Base-by-base conservation (phyloP, 345 rosid genomes). In the Zanthoxylum bungeanum region DNA sequence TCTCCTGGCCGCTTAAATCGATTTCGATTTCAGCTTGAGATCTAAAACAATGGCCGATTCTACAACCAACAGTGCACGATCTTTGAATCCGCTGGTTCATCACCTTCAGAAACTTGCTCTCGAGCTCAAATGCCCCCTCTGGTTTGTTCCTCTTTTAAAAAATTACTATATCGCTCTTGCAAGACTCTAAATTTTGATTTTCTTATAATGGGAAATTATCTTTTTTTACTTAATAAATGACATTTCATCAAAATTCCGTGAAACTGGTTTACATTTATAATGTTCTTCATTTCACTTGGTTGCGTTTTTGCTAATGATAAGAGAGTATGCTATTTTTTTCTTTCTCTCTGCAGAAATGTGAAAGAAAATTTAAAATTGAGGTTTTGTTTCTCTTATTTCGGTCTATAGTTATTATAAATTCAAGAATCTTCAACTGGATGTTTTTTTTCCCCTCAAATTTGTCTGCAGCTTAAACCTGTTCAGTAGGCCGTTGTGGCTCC, bases 111-210 rank as follows among this genome's bases (percentile, higher is more conserved):
- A 91, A 65, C 76, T 93, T 68, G 91, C 76, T 58, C 91, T 93
- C 22, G 97, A 93, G 73, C 96, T 91, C 76, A 91, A 90, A 47
- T 93, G 98, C 64, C 92, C 97, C 60, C 85, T 88, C 68, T 93
- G 98, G 98, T 93, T 77, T 16, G 87, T 77, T 24, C 10, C 9
- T 46, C 4, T 21, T 49, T 4, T 4, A 16, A 6, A 17, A 4
- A n/a, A n/a, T n/a, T n/a, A n/a, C n/a, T n/a, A n/a, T n/a, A n/a
- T n/a, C n/a, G n/a, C n/a, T n/a, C 22, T 7, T 44, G 10, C 28
- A 1, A 24, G 8, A 11, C 2, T 14, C 36, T n/a, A 1, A 40
- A 4, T 27, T 30, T 4, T 27, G 9, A 9, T 3, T 30, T 28
- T 2, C 3, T 56, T 0, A 5, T 0, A n/a, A n/a, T n/a, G n/a